Base-by-base conservation (phyloP, 352 stramenopile species). In the Plasmopara halstedii region DNA sequence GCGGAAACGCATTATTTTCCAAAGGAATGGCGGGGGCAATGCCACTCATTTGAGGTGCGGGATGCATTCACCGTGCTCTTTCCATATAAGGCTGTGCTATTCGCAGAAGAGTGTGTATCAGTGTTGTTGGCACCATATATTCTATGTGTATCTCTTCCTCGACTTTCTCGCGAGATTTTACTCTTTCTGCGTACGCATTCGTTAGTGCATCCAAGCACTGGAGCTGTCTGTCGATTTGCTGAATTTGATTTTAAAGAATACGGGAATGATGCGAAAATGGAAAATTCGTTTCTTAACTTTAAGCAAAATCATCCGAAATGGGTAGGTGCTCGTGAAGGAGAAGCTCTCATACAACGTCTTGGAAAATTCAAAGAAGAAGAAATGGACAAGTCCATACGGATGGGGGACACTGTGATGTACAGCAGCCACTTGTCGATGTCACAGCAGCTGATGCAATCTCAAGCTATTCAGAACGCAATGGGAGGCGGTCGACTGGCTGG, bases 221-320 rank as follows among this genome's bases (percentile, higher is more conserved):
- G 96, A 17, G 85, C 97, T 19, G 88, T 99, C 9, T 98, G 95
- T 64, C 93, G 94, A 21, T 93, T 89, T 50, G 81, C 86, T 23
- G 92, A 96, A 38, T 99, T 98, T 65, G 94, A 99, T 62, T 98
- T 99, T 59, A 94, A 98, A 46, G 73, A 79, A 33, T 98, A 97
- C 58, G 73, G 79, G 18, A 86, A 96, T 56, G 86, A 94, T 43
- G 46, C 61, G 15, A 99, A 99, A 69, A 98, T 98, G 89, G 94
- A 99, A 60, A 97, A 95, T 33, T 97, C 83, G 32, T 98, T 98
- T 56, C 85, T 98, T 42, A 98, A 90, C 44, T 99, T 99, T 62
- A 97, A 96, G 56, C 80, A 88, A 43, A 92, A 93, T 39, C 83
- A 95, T 53, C 84, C 84, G 4, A 79, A 71, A 26, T 95, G 84